These are phyloP conservation scores for Leccinum longicurvipes DNA, from an alignment of 768 basidiomycete species.

Conservation along the genomic window DNA sequence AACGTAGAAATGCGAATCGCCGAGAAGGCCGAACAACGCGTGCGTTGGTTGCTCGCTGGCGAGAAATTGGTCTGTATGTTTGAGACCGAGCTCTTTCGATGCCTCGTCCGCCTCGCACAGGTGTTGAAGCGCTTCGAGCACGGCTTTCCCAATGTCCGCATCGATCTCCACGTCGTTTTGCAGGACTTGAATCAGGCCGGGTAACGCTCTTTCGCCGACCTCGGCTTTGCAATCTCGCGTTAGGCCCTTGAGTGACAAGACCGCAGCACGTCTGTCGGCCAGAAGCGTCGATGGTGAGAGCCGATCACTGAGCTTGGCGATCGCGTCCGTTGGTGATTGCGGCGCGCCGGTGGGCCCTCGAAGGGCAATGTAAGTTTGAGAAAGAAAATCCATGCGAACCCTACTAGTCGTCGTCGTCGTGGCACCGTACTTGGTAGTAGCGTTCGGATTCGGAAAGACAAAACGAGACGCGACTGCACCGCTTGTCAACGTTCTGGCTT, in stretches of 20 bases:
- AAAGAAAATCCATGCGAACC: constrained; percentile 72
- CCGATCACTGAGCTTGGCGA: constrained; percentile 82
- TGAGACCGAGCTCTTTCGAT: constrained; percentile 65
- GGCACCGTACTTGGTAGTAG: no score
- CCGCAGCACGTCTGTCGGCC: constrained; percentile 88
- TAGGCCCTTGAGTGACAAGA: constrained; percentile 92
- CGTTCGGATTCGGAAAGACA: background rate
- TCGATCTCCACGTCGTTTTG: constrained; percentile 89
- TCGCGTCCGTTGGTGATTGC: constrained; percentile 82
- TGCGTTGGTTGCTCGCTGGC: constrained; percentile 68
- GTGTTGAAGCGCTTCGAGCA: constrained; percentile 81
- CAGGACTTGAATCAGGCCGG: constrained; percentile 76
- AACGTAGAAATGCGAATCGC: constrained; percentile 76
- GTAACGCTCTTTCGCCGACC: constrained; percentile 74
- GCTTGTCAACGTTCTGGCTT: background rate
- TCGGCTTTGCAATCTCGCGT: constrained; percentile 88
- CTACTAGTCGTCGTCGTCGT: background rate
- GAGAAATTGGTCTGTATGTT: constrained; percentile 80
- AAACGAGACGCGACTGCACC: background rate
- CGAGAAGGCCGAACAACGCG: constrained; percentile 72
- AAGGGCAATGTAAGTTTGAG: constrained; percentile 81
- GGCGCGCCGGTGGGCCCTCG: constrained; percentile 80
- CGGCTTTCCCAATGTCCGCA: constrained; percentile 87
- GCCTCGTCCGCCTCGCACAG: constrained; percentile 79
- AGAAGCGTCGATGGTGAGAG: constrained; percentile 87